These are phyloP conservation scores for Flammula alnicola DNA, from an alignment of 1,284 basidiomycete species.

Conservation along the genomic window DNA sequence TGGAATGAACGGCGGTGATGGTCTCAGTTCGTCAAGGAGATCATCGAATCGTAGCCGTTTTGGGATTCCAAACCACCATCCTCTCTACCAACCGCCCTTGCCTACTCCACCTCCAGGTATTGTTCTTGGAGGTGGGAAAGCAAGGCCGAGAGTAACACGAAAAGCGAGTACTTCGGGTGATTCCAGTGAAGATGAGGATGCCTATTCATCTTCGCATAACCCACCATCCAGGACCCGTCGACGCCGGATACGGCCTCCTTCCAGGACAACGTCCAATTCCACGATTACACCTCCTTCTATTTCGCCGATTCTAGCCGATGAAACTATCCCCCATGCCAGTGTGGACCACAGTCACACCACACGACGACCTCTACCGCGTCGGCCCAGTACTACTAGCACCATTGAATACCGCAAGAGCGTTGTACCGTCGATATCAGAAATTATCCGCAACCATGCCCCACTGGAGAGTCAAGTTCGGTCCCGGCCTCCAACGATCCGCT, in stretches of 20 bases:
- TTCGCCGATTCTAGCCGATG: conserved; percentile 22
- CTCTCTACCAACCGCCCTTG: conserved; percentile 78
- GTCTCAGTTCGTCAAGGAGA: conserved; percentile 43
- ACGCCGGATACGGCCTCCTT: conserved; percentile 40
- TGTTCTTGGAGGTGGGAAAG: conserved; percentile 67
- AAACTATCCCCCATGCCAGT: conserved; percentile 17
- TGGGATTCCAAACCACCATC: conserved; percentile 59
- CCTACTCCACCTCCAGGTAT: conserved; percentile 81
- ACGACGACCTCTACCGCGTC: conserved; percentile 12
- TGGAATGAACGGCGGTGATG: conserved; percentile 75
- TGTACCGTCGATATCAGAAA: conserved; percentile 82
- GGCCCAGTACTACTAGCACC: conserved; percentile 21
- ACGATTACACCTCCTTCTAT: conserved; percentile 32
- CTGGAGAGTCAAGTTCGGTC: conserved; percentile 51
- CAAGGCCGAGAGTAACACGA: conserved; percentile 43
- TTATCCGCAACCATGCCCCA: conserved; percentile 76
- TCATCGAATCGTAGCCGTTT: conserved; percentile 55
- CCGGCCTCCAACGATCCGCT: conserved; percentile 46
- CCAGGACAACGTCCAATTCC: conserved; percentile 42
- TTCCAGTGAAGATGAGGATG: conserved; percentile 57
- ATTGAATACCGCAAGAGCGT: conserved; percentile 43
- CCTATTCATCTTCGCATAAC: conserved; percentile 33
- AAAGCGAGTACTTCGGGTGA: conserved; percentile 38
- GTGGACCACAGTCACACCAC: conserved; percentile 3
- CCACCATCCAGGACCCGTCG: conserved; percentile 42